A percentile compares a stretch with the other conserved stretches of the same genome.
Evolutionary conservation across 805 yeast species (phyloP).

Genomic region (Lachancea nothofagi): DNA sequence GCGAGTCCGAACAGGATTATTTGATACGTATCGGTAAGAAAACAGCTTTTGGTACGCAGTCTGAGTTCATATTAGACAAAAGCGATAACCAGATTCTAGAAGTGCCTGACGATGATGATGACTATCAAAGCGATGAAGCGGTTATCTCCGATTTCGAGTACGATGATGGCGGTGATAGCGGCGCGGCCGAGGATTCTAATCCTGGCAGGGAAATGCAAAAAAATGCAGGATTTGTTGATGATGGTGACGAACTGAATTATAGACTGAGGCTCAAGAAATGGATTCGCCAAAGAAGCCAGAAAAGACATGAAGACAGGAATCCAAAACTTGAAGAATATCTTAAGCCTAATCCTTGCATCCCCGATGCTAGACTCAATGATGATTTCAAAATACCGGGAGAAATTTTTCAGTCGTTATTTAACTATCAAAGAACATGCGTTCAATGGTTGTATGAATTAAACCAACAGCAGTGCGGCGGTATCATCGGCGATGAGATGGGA

Average conservation of each 20-base stretch:
- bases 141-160: constrained; percentile 21
- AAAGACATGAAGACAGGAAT: constrained; percentile 17
- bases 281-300: constrained; percentile 49
- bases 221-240: constrained; percentile 43
- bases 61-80: constrained; percentile 41
- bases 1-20: constrained; percentile 76
- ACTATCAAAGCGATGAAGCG: constrained; percentile 20
- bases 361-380: constrained; percentile 70
- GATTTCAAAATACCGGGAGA: constrained; percentile 83
- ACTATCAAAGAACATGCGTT: constrained; percentile 92
- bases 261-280: constrained; percentile 57
- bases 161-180: constrained; percentile 12
- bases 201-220: neutral
- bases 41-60: constrained; percentile 81
- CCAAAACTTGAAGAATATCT: constrained; percentile 51
- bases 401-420: constrained; percentile 77
- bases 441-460: constrained; percentile 97
- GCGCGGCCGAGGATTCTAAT: neutral
- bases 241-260: constrained; percentile 70
- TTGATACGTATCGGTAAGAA: constrained; percentile 85
- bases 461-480: constrained; percentile 87
- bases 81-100: constrained; percentile 12
- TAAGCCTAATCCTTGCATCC: constrained; percentile 67
- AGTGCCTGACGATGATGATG: constrained; percentile 7
- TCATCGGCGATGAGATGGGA: constrained; percentile 98